A percentile compares a stretch with the other conserved stretches of the same genome.
phyloP scores from a whole-genome alignment of 192 early-diverging fungal genomes.

The Linnemannia elongata region DNA sequence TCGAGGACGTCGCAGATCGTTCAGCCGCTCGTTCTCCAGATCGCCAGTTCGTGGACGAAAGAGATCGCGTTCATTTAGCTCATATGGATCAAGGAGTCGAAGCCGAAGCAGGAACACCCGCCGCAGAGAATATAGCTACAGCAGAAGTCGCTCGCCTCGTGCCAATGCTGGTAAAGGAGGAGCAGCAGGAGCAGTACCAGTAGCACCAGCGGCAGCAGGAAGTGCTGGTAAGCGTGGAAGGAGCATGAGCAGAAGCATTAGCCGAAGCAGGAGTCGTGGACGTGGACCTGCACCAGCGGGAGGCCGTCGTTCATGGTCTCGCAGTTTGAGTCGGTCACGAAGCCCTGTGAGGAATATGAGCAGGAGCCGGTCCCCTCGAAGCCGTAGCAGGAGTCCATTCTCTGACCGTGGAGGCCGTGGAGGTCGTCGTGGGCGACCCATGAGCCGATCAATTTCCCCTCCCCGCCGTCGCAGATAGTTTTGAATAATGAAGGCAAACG shows the following conservation, averaged over 20 bases:
- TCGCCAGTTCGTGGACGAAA: slow-evolving; percentile 51
- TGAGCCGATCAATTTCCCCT: slow-evolving; percentile 38
- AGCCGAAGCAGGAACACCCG: slow-evolving; percentile 23
- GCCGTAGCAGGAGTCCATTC: slow-evolving; percentile 35
- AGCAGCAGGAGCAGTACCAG: slow-evolving; percentile 26
- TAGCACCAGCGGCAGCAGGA: slow-evolving; percentile 6
- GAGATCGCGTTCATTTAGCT: slow-evolving; percentile 51
- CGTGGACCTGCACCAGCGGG: slow-evolving; percentile 2
- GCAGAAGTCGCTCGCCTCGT: slow-evolving; percentile 39
- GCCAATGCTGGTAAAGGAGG: slow-evolving; percentile 11
- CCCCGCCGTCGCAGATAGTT: slow-evolving; percentile 41
- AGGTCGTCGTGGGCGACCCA: slow-evolving; percentile 30
- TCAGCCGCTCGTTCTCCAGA: slow-evolving; percentile 40
- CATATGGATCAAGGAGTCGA: slow-evolving; percentile 49
- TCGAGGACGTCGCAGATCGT: slow-evolving; percentile 26
- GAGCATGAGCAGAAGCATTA: slow-evolving; percentile 31
- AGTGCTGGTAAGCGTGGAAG: not conserved
- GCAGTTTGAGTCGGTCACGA: slow-evolving; percentile 21
- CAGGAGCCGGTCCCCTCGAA: slow-evolving; percentile 22
- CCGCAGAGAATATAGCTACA: slow-evolving; percentile 29
- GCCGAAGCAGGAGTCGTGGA: slow-evolving; percentile 29
- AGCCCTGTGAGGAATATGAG: slow-evolving; percentile 17
- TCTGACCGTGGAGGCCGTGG: slow-evolving; percentile 28
- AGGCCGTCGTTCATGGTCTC: slow-evolving; percentile 37
- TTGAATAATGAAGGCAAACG: not conserved